Conservation (phyloP, 202 grass and related monocot genomes). For the Bolboschoenoplectus hybrid region DNA sequence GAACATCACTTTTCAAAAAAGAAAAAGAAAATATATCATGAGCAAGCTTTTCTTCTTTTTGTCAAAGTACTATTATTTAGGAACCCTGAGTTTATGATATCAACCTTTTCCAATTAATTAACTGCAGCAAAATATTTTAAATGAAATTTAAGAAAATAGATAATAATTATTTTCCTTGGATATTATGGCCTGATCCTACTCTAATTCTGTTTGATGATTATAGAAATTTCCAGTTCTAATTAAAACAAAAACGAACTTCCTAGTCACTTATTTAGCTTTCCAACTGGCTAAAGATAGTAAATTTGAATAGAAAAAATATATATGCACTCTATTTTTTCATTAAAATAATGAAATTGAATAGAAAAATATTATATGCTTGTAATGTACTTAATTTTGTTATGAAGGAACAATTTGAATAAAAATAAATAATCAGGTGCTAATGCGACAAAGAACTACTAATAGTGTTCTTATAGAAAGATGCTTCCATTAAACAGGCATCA, state of each 20-base stretch:
- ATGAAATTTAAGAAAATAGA: not conserved
- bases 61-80: not conserved
- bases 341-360: not conserved
- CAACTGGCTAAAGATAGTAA: not conserved
- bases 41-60: no score
- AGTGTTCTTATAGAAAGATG: not conserved
- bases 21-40: no score
- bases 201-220: not conserved
- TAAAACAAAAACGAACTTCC: not conserved
- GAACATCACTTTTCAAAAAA: not conserved
- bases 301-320: not conserved
- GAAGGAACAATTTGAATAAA: not conserved
- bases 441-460: not conserved
- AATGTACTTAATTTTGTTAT: not conserved
- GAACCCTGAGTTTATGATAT: not conserved
- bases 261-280: not conserved
- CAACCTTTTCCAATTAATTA: not conserved
- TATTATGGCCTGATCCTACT: not conserved
- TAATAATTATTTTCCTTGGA: not conserved
- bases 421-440: not conserved
- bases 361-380: not conserved
- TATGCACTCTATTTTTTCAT: not conserved
- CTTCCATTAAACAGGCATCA: conserved; percentile 11
- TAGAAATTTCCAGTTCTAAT: not conserved
- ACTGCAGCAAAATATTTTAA: not conserved